Percentiles rank a stretch among this genome's conserved stretches.
phyloP scores from a whole-genome alignment of 78 protist genomes.

The Tieghemostelium lacteum region DNA sequence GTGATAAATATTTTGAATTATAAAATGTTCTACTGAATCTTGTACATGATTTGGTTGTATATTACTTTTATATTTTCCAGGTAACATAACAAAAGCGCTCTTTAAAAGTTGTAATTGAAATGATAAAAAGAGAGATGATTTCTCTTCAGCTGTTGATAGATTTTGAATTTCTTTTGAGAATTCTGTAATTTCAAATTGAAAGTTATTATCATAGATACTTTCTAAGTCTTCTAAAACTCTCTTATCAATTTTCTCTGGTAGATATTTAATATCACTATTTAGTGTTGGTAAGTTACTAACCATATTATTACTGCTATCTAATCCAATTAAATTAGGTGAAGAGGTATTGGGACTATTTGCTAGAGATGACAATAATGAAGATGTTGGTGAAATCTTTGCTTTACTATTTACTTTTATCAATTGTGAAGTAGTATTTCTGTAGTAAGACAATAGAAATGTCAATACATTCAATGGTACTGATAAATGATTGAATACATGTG shows the following conservation, averaged over 20 bases:
- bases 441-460: slow-evolving; percentile 14
- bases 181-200: not conserved
- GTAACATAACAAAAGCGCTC: not conserved
- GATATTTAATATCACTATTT: not conserved
- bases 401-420: not conserved
- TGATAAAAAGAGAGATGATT: not conserved
- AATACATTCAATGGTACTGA: slow-evolving; percentile 19
- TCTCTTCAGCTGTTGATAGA: not conserved
- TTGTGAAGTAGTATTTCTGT: not conserved
- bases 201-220: not conserved
- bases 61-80: slow-evolving; percentile 9
- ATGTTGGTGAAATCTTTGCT: not conserved
- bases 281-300: no score
- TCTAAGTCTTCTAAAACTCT: slow-evolving; percentile 7
- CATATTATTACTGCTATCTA: no score
- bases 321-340: not conserved
- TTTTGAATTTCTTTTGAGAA: not conserved
- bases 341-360: not conserved
- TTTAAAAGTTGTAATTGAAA: not conserved
- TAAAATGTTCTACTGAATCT: slow-evolving; percentile 30
- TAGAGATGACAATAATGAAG: not conserved
- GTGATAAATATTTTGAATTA: slow-evolving; percentile 56
- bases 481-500: slow-evolving; percentile 4
- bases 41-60: not conserved
- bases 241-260: slow-evolving; percentile 25